Conservation (phyloP, 495 filamentous ascomycete genomes). For the Daldinia grandis region DNA sequence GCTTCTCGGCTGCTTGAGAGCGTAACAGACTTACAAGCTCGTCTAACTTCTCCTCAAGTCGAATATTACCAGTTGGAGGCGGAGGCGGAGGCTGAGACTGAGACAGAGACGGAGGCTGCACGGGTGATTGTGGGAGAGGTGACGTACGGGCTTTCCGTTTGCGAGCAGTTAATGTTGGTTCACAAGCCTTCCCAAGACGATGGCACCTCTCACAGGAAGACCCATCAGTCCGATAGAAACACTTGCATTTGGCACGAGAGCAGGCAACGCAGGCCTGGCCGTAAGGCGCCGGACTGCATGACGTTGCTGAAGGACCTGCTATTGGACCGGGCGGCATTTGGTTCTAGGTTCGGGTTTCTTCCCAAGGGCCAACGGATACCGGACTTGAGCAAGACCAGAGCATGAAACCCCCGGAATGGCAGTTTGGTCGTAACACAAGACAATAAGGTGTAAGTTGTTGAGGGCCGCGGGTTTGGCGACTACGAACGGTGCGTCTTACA, state of each 20-base stretch:
- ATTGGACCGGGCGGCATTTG: conserved; percentile 17
- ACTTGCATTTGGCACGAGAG: conserved; percentile 45
- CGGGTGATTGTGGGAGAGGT: conserved; percentile 4
- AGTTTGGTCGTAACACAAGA: not conserved
- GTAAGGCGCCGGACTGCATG: conserved; percentile 41
- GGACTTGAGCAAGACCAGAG: conserved; percentile 3
- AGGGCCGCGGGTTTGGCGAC: conserved; percentile 22
- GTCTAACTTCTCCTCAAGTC: conserved; percentile 43
- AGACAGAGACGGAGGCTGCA: not conserved
- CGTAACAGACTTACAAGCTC: conserved; percentile 39
- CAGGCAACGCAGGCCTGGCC: conserved; percentile 40
- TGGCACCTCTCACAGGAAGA: conserved; percentile 39
- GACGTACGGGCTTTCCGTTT: conserved; percentile 35
- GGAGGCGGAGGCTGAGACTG: too few relatives aligned
- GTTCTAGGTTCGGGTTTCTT: not conserved
- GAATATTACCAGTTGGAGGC: not conserved
- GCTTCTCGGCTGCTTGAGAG: conserved; percentile 31
- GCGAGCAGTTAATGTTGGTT: conserved; percentile 30
- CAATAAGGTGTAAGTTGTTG: conserved; percentile 4
- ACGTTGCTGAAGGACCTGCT: conserved; percentile 4
- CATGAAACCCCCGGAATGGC: not conserved
- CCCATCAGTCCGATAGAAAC: conserved; percentile 40
- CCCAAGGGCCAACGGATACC: not conserved
- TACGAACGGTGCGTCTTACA: not conserved
- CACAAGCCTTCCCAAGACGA: conserved; percentile 40